These are phyloP conservation scores for Hericium erinaceus DNA, from an alignment of 768 basidiomycete genomes.

Conservation along the genomic window DNA sequence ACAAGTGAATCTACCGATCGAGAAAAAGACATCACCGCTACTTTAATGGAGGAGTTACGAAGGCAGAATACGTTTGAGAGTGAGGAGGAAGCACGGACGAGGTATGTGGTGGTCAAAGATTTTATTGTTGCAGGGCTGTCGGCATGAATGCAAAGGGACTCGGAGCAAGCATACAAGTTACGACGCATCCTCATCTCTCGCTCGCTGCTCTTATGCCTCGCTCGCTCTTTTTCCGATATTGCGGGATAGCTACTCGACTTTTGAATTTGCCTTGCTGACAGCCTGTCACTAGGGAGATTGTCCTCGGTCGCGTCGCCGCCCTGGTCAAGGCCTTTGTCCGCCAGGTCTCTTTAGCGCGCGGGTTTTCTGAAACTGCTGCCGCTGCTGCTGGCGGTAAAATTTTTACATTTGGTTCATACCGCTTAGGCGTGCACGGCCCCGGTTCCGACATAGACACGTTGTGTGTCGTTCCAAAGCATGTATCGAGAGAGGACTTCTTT, in stretches of 20 bases:
- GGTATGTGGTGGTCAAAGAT: conserved; percentile 42
- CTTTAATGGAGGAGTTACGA: conserved; percentile 86
- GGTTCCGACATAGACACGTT: conserved; percentile 97
- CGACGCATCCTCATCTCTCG: too few relatives aligned
- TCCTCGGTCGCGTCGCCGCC: conserved; percentile 81
- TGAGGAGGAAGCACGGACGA: conserved; percentile 77
- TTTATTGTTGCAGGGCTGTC: neutral
- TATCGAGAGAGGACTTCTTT: conserved; percentile 94
- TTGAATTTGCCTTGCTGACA: neutral
- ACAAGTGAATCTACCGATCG: conserved; percentile 61
- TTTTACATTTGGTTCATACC: conserved; percentile 97
- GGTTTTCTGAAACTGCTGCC: conserved; percentile 83
- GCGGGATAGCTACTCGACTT: too few relatives aligned
- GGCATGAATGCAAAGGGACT: neutral
- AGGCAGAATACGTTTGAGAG: conserved; percentile 83
- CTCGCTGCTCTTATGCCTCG: too few relatives aligned
- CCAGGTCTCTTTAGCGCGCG: conserved; percentile 65
- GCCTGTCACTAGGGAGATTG: conserved; percentile 63
- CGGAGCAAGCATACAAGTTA: too few relatives aligned
- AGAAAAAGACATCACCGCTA: conserved; percentile 75
- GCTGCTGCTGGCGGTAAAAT: conserved; percentile 94
- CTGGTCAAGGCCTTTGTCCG: conserved; percentile 92
- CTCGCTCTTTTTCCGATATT: too few relatives aligned
- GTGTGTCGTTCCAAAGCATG: conserved; percentile 94
- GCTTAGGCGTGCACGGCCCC: conserved; percentile 94